These are phyloP conservation scores for Mycena galericulata DNA, from an alignment of 768 basidiomycete species.

Conservation along the genomic window DNA sequence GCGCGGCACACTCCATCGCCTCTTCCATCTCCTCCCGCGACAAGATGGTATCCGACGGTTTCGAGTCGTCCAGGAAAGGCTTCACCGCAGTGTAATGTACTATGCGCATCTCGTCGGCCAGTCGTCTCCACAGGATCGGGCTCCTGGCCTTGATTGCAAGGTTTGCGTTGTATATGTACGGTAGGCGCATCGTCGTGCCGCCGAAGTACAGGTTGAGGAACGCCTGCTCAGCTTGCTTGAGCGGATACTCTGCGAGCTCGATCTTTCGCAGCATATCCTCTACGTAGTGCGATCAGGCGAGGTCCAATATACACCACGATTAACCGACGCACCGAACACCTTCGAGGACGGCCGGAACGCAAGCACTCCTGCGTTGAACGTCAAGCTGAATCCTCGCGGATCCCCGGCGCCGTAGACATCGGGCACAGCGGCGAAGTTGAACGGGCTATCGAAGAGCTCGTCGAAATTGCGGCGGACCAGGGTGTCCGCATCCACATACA, in stretches of 20 bases:
- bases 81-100: conserved; percentile 49
- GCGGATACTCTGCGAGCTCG: conserved; percentile 51
- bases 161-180: conserved; percentile 52
- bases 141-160: conserved; percentile 48
- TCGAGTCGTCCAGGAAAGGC: neutral
- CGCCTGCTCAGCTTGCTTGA: conserved; percentile 56
- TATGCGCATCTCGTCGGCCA: conserved; percentile 44
- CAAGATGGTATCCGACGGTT: conserved; percentile 22
- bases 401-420: conserved; percentile 43
- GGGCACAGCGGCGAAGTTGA: conserved; percentile 48
- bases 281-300: neutral
- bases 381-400: conserved; percentile 39
- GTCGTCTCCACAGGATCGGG: conserved; percentile 44
- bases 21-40: conserved; percentile 38
- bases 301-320: neutral
- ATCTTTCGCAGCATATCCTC: conserved; percentile 49
- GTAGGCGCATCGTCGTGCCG: conserved; percentile 45
- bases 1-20: conserved; percentile 31
- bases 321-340: conserved; percentile 32
- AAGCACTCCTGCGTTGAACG: conserved; percentile 53
- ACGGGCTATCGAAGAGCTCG: conserved; percentile 49
- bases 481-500: conserved; percentile 52
- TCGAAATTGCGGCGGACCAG: conserved; percentile 47
- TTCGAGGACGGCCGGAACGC: conserved; percentile 44
- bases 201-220: conserved; percentile 55